Conservation (phyloP, 495 filamentous ascomycete species). For the Penicillium verhagenii region DNA sequence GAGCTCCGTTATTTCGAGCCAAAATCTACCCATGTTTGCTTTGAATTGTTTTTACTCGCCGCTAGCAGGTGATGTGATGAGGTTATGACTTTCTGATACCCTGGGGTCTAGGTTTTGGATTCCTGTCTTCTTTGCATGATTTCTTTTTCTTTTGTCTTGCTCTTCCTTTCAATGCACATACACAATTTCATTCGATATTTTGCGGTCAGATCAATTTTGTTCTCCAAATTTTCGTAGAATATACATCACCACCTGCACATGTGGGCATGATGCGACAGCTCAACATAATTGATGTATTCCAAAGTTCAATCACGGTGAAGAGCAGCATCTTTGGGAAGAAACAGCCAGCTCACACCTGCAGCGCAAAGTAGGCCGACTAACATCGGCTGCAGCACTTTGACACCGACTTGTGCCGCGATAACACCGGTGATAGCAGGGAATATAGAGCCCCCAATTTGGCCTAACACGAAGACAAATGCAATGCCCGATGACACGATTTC, state of each 20-base stretch:
- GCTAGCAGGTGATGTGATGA: constrained; percentile 26
- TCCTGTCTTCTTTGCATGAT: not conserved
- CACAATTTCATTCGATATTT: not conserved
- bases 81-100: constrained; percentile 8
- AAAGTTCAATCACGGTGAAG: constrained; percentile 11
- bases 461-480: constrained; percentile 32
- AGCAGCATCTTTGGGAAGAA: constrained; percentile 34
- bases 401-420: constrained; percentile 23
- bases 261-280: no score
- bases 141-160: not conserved
- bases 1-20: not conserved
- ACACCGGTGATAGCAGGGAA: constrained; percentile 33
- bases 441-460: constrained; percentile 27
- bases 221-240: no score
- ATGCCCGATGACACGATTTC: constrained; percentile 30
- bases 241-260: no score
- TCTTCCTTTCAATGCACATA: not conserved
- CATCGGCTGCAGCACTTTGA: constrained; percentile 33
- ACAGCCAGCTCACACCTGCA: constrained; percentile 31
- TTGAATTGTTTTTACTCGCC: not conserved
- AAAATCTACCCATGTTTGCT: not conserved
- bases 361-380: constrained; percentile 30
- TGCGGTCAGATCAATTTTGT: not conserved
- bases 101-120: not conserved
- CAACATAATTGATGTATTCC: no score